Base-by-base conservation (phyloP, 305 asterid genomes). In the Fraxinus floribunda region DNA sequence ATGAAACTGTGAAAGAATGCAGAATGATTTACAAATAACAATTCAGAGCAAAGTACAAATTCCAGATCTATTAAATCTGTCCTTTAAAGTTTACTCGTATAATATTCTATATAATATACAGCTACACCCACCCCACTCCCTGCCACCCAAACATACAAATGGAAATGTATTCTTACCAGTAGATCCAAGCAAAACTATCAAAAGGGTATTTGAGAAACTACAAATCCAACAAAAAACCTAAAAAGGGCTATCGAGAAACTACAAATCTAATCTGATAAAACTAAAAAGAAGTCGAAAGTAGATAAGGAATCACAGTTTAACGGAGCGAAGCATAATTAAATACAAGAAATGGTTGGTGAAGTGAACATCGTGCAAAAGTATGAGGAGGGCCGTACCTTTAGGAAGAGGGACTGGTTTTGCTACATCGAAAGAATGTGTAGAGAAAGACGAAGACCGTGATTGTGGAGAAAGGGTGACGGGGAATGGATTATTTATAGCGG, bases 401-500 rank as follows among this genome's bases (percentile, higher is more conserved):
- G 85, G 83, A 22, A 13, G 36, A 78, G 74, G 80, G 36, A 39
- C 30, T 57, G 84, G 80, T 29, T 57, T 70, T 66, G 76, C 41
- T 4, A 20, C 83, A 7, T 18, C 18, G 80, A 75, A 70, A 32
- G 70, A n/a, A n/a, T n/a, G n/a, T n/a, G n/a, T n/a, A n/a, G n/a
- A n/a, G n/a, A n/a, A n/a, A 32, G 73, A 30, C 70, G 62, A 70
- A 87, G 83, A 18, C 83, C 89, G 85, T 91, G 90, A 89, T 89
- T 83, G 78, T 26, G 24, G 79, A 77, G 64, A 26, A 72, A 18
- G 5, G 79, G 78, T 32, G 89, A 76, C 52, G 72, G 80, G 6
- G 84, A 71, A 49, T 79, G 8, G 84, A 71, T 62, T 79, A 90
- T 90, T 86, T 90, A 90, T 89, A 86, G 86, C 81, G 60, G 79